A percentile compares a stretch with the other conserved stretches of the same genome.
phyloP scores from a whole-genome alignment of 2,329 filamentous ascomycete genomes.

The Cryphonectria parasitica region DNA sequence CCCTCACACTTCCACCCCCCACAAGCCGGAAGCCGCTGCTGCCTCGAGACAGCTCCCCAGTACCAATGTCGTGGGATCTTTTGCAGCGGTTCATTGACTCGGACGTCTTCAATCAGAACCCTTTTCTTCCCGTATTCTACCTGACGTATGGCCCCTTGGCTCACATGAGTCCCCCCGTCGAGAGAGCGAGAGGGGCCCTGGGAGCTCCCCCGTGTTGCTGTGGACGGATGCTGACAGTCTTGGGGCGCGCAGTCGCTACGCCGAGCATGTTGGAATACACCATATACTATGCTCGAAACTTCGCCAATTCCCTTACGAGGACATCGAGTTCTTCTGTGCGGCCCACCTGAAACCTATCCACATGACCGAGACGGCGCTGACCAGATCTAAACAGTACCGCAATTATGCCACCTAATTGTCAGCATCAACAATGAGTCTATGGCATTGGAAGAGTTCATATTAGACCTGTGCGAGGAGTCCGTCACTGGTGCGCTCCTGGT shows the following conservation, averaged over 20 bases:
- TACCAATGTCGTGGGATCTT: slow-evolving; percentile 80
- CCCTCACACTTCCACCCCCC: slow-evolving; percentile 26
- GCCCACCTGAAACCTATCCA: neutral
- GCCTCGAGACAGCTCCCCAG: slow-evolving; percentile 32
- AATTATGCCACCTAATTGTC: slow-evolving; percentile 85
- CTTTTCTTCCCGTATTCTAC: slow-evolving; percentile 86
- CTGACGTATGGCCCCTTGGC: slow-evolving; percentile 68
- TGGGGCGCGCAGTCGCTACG: slow-evolving; percentile 68
- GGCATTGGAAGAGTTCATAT: slow-evolving; percentile 84
- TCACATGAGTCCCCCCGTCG: neutral
- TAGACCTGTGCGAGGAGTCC: slow-evolving; percentile 85
- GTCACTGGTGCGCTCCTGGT: slow-evolving; percentile 83
- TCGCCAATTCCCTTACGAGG: slow-evolving; percentile 85
- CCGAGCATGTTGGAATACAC: slow-evolving; percentile 87
- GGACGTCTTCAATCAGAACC: slow-evolving; percentile 91
- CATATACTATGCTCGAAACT: slow-evolving; percentile 88
- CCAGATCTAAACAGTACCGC: slow-evolving; percentile 54
- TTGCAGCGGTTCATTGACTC: slow-evolving; percentile 90
- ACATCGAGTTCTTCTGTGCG: slow-evolving; percentile 81
- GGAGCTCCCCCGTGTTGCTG: slow-evolving; percentile 21
- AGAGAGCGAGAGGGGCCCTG: neutral
- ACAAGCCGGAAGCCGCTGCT: slow-evolving; percentile 21
- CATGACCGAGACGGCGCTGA: neutral
- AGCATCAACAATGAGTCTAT: slow-evolving; percentile 90
- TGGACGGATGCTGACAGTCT: slow-evolving; percentile 19